Evolutionary conservation across 148 eudicot species (phyloP), one percentile per base, ranked within the genome.

Genomic region (Diospyros kaki): DNA sequence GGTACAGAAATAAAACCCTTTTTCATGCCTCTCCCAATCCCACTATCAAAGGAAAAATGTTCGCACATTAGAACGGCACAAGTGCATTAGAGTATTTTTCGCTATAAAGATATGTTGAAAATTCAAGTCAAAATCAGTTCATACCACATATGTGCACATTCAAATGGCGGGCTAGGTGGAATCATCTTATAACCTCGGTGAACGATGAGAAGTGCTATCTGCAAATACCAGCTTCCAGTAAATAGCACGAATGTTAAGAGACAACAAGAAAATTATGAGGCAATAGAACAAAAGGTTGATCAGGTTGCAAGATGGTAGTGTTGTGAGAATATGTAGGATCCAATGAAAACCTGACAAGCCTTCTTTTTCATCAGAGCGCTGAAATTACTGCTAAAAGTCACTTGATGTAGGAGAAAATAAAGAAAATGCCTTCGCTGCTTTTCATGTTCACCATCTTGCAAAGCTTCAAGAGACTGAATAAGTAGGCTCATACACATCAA

Each of bases 361-460:
- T 92, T 95, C 82, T 95, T 84, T 77, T 92, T 90, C 96, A 95
- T 95, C 77, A 95, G 81, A 43, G 58, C 75, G 87, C 97, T 92
- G 81, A 95, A 95, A 85, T 95, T 95, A 80, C 97, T 92, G 83
- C 98, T 95, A 80, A 89, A 88, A 58, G 97, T 89, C 75, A 89
- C 98, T 90, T 95, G 98, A 83, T 95, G 98, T 75, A 95, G 85
- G 69, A 95, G 91, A 82, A 95, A 95, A 72, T 86, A 95, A 66
- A 95, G 64, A 67, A 90, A 83, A 81, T 95, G 89, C 68, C 98
- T 90, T 62, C 98, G 84, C 83, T 95, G 97, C 79, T 87, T 90
- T 83, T 95, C 97, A 82, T 92, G 88, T 73, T 95, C 98, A 64
- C 98, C 98, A 76, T 95, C 98, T 87, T 95, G 97, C 79, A 95